Percentiles rank a stretch among this genome's conserved stretches.
phyloP scores from a whole-genome alignment of 495 filamentous ascomycete species.

The Cryomyces minteri region DNA sequence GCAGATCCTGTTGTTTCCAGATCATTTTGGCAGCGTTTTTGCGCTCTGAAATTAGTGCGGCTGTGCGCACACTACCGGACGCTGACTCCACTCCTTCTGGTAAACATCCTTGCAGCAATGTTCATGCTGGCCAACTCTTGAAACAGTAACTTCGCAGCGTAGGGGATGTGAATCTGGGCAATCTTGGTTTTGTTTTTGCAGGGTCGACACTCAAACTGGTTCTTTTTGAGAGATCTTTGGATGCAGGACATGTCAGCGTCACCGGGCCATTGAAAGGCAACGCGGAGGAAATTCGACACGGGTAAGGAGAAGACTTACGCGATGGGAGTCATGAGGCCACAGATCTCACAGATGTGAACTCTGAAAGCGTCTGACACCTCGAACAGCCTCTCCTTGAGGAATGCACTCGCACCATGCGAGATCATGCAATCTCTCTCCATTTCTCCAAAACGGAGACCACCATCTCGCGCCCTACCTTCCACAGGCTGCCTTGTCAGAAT shows the following conservation, averaged over 20 bases:
- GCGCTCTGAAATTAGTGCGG: too few species aligned
- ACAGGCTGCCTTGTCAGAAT: conserved; percentile 97
- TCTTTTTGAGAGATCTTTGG: conserved; percentile 44
- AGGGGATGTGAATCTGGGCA: conserved; percentile 91
- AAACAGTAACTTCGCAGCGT: conserved; percentile 96
- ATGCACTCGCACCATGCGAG: conserved; percentile 85
- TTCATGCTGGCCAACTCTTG: conserved; percentile 97
- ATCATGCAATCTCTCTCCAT: conserved; percentile 99
- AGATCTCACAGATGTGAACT: conserved; percentile 97
- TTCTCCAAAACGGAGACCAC: conserved; percentile 97
- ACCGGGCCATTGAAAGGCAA: neutral
- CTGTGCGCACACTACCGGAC: conserved; percentile 26
- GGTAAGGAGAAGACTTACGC: conserved; percentile 49
- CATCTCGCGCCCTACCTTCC: conserved; percentile 91
- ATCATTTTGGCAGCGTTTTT: too few species aligned
- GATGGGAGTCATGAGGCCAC: conserved; percentile 95
- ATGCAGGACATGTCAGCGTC: neutral
- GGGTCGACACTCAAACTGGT: conserved; percentile 85
- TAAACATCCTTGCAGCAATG: conserved; percentile 93
- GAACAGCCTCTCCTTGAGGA: conserved; percentile 93
- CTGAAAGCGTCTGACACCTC: conserved; percentile 96
- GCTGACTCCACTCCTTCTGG: conserved; percentile 54
- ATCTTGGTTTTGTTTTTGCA: conserved; percentile 98
- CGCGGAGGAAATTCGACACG: neutral
- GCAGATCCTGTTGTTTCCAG: too few species aligned